Evolutionary conservation across 2,329 filamentous ascomycete species (phyloP), one percentile per base, ranked within the genome.

Genomic region (Ophiostoma montium): DNA sequence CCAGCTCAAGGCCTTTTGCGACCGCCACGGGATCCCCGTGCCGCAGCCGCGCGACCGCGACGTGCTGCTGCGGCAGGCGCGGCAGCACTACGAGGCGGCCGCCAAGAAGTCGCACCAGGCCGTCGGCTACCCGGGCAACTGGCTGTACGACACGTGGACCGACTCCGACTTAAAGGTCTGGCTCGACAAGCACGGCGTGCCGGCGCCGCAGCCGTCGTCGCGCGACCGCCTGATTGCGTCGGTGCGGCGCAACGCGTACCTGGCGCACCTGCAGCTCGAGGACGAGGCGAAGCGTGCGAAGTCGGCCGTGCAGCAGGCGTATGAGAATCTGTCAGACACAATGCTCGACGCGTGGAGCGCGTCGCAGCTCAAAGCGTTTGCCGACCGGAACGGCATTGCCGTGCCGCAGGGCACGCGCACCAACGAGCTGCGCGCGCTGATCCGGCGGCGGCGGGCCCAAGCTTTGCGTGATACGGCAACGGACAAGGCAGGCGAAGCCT

Each of bases 101-200:
- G 87, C 90, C 15, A 80, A 86, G 65, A 80, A 80, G 65, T 63
- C 64, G 11, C 86, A 86, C 53, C 83, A 95, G 67, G 83, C 86
- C 13, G 69, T 78, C 47, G 69, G 79, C n/a, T 96, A 96, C 61
- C 92, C 92, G 32, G 92, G 92, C 35, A 80, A 95, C 68, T 96
- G 92, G 92, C 70, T 96, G 39, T 98, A 95, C 62, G 75, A 81
- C 53, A 74, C 82, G 8, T 98, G 92, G 92, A 82, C 85, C 47
- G 86, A 95, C 56, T 95, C 89, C 56, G 90, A 95, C 46, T 70
- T 95, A 54, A 96, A 96, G 72, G 76, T 85, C 56, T 98, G 86
- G 84, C 82, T 95, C 43, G 92, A 96, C 60, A 82, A 83, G 57
- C 80, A 87, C 57, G 92, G 92, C 47, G 80, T 90, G 65, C 82